Conservation (phyloP, 257 asterid species). For the Solanum rostratum region DNA sequence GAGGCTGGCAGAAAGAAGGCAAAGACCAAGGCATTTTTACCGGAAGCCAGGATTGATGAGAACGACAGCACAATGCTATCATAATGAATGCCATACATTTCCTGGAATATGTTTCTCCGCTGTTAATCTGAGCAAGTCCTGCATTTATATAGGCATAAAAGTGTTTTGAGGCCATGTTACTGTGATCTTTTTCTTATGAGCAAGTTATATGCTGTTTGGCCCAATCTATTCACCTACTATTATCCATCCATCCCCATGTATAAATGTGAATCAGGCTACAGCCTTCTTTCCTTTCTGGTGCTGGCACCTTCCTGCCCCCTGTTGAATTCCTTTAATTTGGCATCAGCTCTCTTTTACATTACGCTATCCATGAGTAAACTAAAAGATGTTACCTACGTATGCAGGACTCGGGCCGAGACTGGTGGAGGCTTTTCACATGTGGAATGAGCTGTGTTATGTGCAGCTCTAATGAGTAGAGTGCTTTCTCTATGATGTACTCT, state of each 20-base stretch:
- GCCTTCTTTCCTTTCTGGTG: background rate
- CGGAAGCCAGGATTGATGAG: background rate
- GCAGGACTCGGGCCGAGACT: slow-evolving; percentile 68
- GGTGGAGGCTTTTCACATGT: slow-evolving; percentile 81
- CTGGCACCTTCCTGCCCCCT: background rate
- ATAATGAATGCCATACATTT: background rate
- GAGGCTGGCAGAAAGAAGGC: background rate
- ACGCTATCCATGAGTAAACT: background rate
- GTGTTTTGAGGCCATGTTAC: background rate
- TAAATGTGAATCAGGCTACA: background rate
- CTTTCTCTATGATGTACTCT: background rate
- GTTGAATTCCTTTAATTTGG: background rate
- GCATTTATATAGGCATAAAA: background rate
- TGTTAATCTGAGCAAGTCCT: background rate
- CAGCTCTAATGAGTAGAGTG: background rate
- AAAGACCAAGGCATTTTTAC: background rate
- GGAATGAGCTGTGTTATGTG: slow-evolving; percentile 15
- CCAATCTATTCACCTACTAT: background rate
- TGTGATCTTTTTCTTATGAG: background rate
- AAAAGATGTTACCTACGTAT: slow-evolving; percentile 1
- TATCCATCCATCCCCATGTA: background rate
- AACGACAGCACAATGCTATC: background rate
- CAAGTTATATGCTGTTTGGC: background rate
- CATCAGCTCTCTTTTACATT: background rate
- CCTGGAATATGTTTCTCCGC: background rate